A percentile compares a stretch with the other conserved stretches of the same genome.
Evolutionary conservation across 768 basidiomycete genomes (phyloP).

Genomic region (Lentinula sp.): DNA sequence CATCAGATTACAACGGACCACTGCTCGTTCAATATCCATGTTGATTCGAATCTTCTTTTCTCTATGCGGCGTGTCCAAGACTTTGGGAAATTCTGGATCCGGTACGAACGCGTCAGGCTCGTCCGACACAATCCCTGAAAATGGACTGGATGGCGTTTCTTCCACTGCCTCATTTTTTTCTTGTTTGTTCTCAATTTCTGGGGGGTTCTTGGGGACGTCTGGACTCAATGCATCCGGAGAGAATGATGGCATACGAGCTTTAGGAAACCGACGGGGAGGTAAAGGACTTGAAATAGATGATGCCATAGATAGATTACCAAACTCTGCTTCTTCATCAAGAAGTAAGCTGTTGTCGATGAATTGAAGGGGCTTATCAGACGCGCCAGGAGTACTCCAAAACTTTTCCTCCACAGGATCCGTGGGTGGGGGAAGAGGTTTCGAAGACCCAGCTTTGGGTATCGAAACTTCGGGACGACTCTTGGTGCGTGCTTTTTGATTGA

Average conservation of each 20-base stretch:
- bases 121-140: background rate
- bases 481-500: conserved; percentile 10
- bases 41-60: conserved; percentile 46
- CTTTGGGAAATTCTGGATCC: background rate
- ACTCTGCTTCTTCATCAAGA: conserved; percentile 57
- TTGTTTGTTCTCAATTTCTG: background rate
- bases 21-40: conserved; percentile 56
- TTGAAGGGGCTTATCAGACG: conserved; percentile 48
- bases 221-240: background rate
- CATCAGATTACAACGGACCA: conserved; percentile 33
- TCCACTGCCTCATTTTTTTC: conserved; percentile 6
- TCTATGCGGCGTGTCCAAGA: conserved; percentile 9
- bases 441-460: conserved; percentile 13
- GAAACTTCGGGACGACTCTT: background rate
- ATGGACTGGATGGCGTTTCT: conserved; percentile 3
- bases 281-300: conserved; percentile 34
- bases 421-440: conserved; percentile 13
- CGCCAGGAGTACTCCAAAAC: conserved; percentile 60
- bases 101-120: background rate
- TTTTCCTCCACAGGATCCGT: conserved; percentile 32
- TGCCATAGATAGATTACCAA: conserved; percentile 43
- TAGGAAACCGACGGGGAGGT: conserved; percentile 7
- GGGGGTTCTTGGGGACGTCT: background rate
- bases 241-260: background rate
- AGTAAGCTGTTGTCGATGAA: conserved; percentile 54